Percentiles rank a stretch among this genome's conserved stretches.
Evolutionary conservation across 1,284 basidiomycete genomes (phyloP).

Genomic region (Agroathelia rolfsii): DNA sequence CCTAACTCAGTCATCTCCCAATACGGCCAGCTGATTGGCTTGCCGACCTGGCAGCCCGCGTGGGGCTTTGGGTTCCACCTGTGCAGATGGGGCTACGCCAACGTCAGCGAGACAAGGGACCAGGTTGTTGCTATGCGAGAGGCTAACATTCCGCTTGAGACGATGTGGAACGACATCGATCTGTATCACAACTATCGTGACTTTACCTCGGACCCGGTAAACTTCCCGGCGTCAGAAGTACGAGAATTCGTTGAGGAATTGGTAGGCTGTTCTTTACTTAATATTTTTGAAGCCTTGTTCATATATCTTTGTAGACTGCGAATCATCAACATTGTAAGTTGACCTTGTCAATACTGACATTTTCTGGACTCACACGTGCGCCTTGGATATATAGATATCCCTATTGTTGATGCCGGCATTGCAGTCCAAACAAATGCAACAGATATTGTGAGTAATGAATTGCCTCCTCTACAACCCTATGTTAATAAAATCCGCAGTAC

Average conservation of each 20-base stretch:
- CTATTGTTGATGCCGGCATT: conserved; percentile 31
- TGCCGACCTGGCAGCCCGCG: conserved; percentile 56
- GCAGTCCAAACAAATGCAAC: conserved; percentile 28
- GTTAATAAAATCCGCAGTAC: conserved; percentile 28
- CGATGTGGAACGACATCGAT: conserved; percentile 76
- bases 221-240: conserved; percentile 50
- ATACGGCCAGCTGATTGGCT: conserved; percentile 49
- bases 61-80: conserved; percentile 69
- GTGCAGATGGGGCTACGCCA: conserved; percentile 52
- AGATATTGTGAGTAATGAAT: conserved; percentile 25
- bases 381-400: conserved; percentile 25
- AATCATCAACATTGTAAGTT: conserved; percentile 33
- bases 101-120: conserved; percentile 35
- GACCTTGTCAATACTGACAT: neutral
- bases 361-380: conserved; percentile 2
- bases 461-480: conserved; percentile 10
- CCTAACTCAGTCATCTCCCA: conserved; percentile 60
- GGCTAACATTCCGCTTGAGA: conserved; percentile 58
- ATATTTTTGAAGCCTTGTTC: too few species aligned
- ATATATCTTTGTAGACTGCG: conserved; percentile 14
- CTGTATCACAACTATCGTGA: conserved; percentile 56
- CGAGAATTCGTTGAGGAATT: conserved; percentile 52
- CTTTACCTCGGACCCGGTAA: conserved; percentile 60
- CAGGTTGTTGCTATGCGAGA: conserved; percentile 51
- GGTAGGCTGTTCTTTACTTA: conserved; percentile 21